Evolutionary conservation across 371 early-diverging fungal species (phyloP).

Genomic region (Rhizopus delemar): DNA sequence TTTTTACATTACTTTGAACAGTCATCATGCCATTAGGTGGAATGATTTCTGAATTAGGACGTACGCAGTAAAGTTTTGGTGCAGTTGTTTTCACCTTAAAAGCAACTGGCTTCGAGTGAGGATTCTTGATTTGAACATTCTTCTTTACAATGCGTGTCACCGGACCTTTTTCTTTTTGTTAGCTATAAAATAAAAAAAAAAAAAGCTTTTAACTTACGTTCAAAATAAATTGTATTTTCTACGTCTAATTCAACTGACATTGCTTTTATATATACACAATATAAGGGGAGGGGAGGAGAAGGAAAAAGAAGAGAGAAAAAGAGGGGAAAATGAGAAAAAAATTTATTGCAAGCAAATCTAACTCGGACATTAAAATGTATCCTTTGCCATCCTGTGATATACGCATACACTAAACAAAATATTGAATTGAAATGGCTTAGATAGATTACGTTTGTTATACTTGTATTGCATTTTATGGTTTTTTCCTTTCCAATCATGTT

Average conservation of each 20-base stretch:
- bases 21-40: conserved; percentile 58
- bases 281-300: not conserved
- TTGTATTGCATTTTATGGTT: too few relatives aligned
- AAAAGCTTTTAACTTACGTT: conserved; percentile 18
- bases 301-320: not conserved
- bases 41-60: conserved; percentile 84
- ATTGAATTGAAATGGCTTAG: too few relatives aligned
- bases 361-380: not conserved
- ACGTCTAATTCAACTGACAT: conserved; percentile 28
- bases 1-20: conserved; percentile 59
- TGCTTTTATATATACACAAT: not conserved
- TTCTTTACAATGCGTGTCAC: conserved; percentile 61
- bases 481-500: too few relatives aligned
- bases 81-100: conserved; percentile 95
- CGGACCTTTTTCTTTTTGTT: conserved; percentile 53
- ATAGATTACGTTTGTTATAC: too few relatives aligned
- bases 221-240: conserved; percentile 21
- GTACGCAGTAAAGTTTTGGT: conserved; percentile 88
- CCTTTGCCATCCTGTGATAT: too few relatives aligned
- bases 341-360: not conserved
- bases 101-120: conserved; percentile 57
- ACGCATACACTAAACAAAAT: too few relatives aligned
- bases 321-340: conserved; percentile 1
- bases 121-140: conserved; percentile 59
- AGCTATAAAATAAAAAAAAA: not conserved